These are phyloP conservation scores for Beauveria asiatica DNA, from an alignment of 2,329 filamentous ascomycete species.

Conservation along the genomic window DNA sequence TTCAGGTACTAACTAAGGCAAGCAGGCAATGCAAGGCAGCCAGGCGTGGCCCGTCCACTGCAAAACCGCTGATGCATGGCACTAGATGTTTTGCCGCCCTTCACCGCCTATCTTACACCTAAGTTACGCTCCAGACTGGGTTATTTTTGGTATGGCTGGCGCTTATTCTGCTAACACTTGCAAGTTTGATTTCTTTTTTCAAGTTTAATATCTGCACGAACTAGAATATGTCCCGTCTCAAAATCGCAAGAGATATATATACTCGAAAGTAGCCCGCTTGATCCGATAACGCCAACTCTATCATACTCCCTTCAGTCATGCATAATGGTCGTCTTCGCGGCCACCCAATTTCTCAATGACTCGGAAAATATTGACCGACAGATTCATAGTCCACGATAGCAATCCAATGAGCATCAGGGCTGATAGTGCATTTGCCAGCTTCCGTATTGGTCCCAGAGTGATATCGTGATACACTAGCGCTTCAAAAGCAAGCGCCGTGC, in stretches of 20 bases:
- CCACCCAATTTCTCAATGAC: slow-evolving; percentile 54
- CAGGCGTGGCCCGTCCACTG: background rate
- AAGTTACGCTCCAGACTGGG: too few species aligned
- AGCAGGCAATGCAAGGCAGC: background rate
- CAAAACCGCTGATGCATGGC: background rate
- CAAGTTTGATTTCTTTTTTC: too few species aligned
- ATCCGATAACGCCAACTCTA: background rate
- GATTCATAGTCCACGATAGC: slow-evolving; percentile 83
- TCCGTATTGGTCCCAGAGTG: slow-evolving; percentile 33
- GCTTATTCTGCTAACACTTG: too few species aligned
- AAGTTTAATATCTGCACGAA: too few species aligned
- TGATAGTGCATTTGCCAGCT: slow-evolving; percentile 59
- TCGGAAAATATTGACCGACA: slow-evolving; percentile 75
- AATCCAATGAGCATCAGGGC: slow-evolving; percentile 73
- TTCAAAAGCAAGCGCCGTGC: slow-evolving; percentile 82
- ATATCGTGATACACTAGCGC: slow-evolving; percentile 56
- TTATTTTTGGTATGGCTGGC: too few species aligned
- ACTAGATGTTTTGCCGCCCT: background rate
- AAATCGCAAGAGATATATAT: background rate
- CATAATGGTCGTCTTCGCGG: slow-evolving; percentile 34
- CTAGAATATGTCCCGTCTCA: background rate
- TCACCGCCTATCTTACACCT: background rate
- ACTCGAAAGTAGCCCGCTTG: background rate
- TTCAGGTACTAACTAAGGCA: background rate
- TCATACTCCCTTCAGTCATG: slow-evolving; percentile 10